Evolutionary conservation across 306 rosid genomes (phyloP), one percentile per base, ranked within the genome.

Genomic region (Fragaria iinumae): DNA sequence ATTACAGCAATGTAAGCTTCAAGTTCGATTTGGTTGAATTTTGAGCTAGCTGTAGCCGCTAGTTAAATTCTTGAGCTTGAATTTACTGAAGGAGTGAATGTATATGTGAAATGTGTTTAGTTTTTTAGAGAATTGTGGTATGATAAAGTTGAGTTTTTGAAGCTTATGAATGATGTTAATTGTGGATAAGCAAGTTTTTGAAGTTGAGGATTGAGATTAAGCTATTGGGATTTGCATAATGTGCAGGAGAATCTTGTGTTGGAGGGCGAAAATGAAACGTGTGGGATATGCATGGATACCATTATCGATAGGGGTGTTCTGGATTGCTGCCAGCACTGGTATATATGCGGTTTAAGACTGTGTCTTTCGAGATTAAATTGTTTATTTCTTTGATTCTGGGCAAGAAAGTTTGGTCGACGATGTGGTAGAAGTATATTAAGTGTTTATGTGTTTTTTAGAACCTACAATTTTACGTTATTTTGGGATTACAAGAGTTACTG

Each of bases 271-370:
- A 85, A 86, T 55, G 93, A 89, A 85, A 85, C 88, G 63, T 95
- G 99, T 79, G 99, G 99, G 57, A 95, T 95, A 80, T 95, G 99
- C 84, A 92, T 95, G 99, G 97, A 92, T 81, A 39, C 84, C 67
- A 82, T 95, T 75, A 77, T 95, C 69, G 99, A 95, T 73, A 84
- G 99, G 85, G 99, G 97, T 78, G 89, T 95, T 84, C 82, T 95
- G 47, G 99, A 95, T 84, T 95, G 97, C 92, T 95, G 99, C 80
- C 96, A 90, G 79, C 99, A 92, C 86, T 92, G 98, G 99, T n/a
- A n/a, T n/a, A n/a, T 95, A 89, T 74, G 74, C 7, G 17, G 53
- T 75, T 8, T 84, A 25, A 17, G 12, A 38, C 50, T 56, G 4
- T 29, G 25, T 36, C n/a, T 52, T 18, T 73, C 6, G 6, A 18